phyloP scores from a whole-genome alignment of 371 early-diverging fungal genomes.

The Rhizopus stolonifer region DNA sequence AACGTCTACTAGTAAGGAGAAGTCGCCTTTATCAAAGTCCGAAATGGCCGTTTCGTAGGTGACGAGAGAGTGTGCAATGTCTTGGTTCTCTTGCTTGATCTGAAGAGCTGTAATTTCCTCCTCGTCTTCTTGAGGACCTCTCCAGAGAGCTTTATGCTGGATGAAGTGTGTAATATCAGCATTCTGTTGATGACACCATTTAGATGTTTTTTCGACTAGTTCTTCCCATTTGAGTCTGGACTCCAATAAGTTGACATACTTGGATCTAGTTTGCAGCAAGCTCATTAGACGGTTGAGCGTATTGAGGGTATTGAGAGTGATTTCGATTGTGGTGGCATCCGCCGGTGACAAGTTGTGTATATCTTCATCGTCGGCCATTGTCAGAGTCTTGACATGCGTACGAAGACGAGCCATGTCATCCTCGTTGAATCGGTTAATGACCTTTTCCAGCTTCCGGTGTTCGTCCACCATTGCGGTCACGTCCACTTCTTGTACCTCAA shows the following conservation, averaged over 20 bases:
- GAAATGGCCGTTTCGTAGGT: slow-evolving; percentile 24
- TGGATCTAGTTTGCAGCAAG: slow-evolving; percentile 20
- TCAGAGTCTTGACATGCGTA: slow-evolving; percentile 41
- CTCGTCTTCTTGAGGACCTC: background rate
- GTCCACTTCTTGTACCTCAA: slow-evolving; percentile 12
- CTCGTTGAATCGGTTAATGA: slow-evolving; percentile 48
- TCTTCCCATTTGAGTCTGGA: slow-evolving; percentile 38
- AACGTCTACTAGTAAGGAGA: slow-evolving; percentile 18
- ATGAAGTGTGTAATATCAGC: slow-evolving; percentile 15
- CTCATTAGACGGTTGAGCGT: slow-evolving; percentile 33
- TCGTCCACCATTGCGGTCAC: slow-evolving; percentile 24
- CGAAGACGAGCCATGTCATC: slow-evolving; percentile 55
- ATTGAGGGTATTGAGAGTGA: slow-evolving; percentile 39
- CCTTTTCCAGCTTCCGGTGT: slow-evolving; percentile 40
- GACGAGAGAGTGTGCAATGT: slow-evolving; percentile 22
- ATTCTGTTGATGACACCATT: slow-evolving; percentile 16
- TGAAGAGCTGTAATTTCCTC: slow-evolving; percentile 6
- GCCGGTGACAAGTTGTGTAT: slow-evolving; percentile 37
- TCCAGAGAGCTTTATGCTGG: slow-evolving; percentile 19
- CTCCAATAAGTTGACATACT: slow-evolving; percentile 20
- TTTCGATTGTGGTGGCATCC: slow-evolving; percentile 51
- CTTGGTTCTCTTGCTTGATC: slow-evolving; percentile 17
- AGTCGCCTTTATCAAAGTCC: slow-evolving; percentile 32
- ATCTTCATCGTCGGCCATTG: slow-evolving; percentile 17
- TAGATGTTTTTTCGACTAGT: slow-evolving; percentile 3